Base-by-base conservation (phyloP, 2,329 filamentous ascomycete species). In the Verticillium longisporum region DNA sequence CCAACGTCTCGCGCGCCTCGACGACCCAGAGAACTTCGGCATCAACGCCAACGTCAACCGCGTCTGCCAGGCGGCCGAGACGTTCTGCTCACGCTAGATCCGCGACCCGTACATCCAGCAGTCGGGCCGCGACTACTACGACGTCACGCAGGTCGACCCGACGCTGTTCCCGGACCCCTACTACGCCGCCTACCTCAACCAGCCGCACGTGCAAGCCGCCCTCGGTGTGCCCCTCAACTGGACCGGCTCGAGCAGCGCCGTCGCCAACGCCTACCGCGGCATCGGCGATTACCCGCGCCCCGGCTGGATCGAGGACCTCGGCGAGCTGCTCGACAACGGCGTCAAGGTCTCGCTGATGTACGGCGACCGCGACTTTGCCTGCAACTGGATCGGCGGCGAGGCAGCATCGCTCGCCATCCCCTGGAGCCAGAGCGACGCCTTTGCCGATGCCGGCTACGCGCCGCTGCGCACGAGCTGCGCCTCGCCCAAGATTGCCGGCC, bases 301-400 rank as follows among this genome's bases (percentile, higher is more conserved):
- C 3, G 67, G 67, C 14, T 65, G 65, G 26, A 75, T 87, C 13
- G 79, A 80, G 58, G 73, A 78, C 38, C 75, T 85, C 56, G 74
- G 61, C 2, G 63, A 63, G 41, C 65, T 70, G 9, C 66, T 86
- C 64, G 78, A 83, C 21, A 76, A 72, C 3, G 83, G 82, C 37
- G 80, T 88, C 18, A 83, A 81, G 33, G 83, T 90, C 18, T 82
- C 84, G 6, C 73, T 90, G 57, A 81, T 88, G 66, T 86, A 89
- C 62, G 37, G 67, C 55, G 67, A 69, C 53, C 59, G 63, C 67
- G 83, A 86, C 67, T 85, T 77, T 71, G 82, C 84, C 41, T 85
- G 82, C 65, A 86, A 85, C 70, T 85, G 82, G 80, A 72, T 80
- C 50, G 83, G 83, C 32, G 77, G 74, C 54, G 73, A 80, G 6